A percentile compares a stretch with the other conserved stretches of the same genome.
Conservation (phyloP, 164 flowering plant genomes). For the Litsea cubeba region DNA sequence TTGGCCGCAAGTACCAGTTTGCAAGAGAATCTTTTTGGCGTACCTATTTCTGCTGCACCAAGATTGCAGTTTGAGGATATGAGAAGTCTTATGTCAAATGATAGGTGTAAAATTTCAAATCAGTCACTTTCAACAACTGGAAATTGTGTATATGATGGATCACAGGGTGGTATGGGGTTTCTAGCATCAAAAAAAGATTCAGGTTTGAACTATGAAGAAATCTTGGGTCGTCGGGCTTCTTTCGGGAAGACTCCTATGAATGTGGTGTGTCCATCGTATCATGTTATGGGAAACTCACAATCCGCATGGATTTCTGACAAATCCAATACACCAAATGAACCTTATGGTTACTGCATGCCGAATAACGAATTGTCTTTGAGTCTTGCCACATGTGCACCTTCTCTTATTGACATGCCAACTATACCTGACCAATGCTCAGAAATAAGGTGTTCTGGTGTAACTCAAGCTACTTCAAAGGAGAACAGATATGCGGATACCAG, state of each 20-base stretch:
- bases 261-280: conserved; percentile 20
- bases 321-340: conserved; percentile 18
- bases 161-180: conserved; percentile 6
- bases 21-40: conserved; percentile 27
- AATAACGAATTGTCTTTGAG: conserved; percentile 62
- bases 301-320: conserved; percentile 31
- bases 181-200: conserved; percentile 8
- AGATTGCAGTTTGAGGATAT: conserved; percentile 24
- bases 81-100: conserved; percentile 20
- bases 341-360: conserved; percentile 24
- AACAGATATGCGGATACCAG: neutral
- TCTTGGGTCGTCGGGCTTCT: conserved; percentile 17
- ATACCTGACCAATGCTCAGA: conserved; percentile 49
- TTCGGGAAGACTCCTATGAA: conserved; percentile 13
- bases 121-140: conserved; percentile 18
- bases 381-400: conserved; percentile 51
- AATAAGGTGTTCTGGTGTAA: conserved; percentile 27
- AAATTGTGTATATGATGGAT: conserved; percentile 24
- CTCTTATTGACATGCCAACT: conserved; percentile 18
- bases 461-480: conserved; percentile 15
- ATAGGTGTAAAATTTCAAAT: conserved; percentile 22
- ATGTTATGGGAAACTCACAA: conserved; percentile 16
- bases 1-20: conserved; percentile 23
- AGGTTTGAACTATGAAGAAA: conserved; percentile 11
- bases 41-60: conserved; percentile 19